A percentile compares a stretch with the other conserved stretches of the same genome.
Conservation (phyloP, 306 rosid species). For the Trifolium dubium region DNA sequence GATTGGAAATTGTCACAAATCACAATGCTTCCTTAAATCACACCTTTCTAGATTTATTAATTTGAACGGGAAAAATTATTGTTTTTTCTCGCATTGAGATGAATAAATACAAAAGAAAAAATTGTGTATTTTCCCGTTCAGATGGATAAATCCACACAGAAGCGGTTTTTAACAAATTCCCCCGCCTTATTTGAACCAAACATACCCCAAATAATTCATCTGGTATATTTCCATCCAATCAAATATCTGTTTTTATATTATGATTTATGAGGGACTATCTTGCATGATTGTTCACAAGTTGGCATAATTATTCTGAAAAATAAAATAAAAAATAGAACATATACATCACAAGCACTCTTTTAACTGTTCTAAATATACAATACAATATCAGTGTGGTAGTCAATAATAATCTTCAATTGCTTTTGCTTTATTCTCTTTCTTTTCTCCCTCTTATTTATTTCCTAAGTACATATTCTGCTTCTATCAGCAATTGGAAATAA, state of each 20-base stretch:
- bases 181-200: neutral
- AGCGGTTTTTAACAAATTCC: too few species aligned
- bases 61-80: too few species aligned
- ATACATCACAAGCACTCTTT: slow-evolving; percentile 23
- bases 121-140: too few species aligned
- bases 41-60: too few species aligned
- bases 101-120: too few species aligned
- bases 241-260: neutral
- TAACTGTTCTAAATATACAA: slow-evolving; percentile 1
- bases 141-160: too few species aligned
- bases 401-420: slow-evolving; percentile 28
- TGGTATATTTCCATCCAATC: neutral
- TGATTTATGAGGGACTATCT: neutral
- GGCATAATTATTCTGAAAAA: slow-evolving; percentile 30
- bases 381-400: slow-evolving; percentile 33
- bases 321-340: neutral
- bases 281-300: slow-evolving; percentile 14
- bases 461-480: slow-evolving; percentile 30
- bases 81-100: too few species aligned
- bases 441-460: slow-evolving; percentile 32
- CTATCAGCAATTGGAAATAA: slow-evolving; percentile 28
- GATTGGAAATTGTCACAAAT: too few species aligned
- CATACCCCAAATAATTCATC: neutral
- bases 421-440: slow-evolving; percentile 28
- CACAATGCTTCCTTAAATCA: too few species aligned